Base-by-base conservation (phyloP, 75 land plant species). In the Pinus tabuliformis region DNA sequence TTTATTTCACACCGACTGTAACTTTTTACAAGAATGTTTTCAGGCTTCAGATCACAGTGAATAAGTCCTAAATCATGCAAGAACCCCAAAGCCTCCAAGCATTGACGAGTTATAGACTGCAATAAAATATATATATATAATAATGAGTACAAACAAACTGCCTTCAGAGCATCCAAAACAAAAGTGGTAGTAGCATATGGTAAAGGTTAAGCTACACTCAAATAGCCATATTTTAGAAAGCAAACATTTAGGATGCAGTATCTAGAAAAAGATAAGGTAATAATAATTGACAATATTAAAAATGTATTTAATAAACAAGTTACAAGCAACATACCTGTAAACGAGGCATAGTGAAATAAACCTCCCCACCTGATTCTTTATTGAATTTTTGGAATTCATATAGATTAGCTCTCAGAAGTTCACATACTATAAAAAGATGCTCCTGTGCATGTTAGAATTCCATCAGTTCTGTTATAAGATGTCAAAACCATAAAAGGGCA, bases 11-110 rank as follows among this genome's bases (percentile, higher is more conserved):
- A 95, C 62, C 94, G 89, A 75, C 92, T 88, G 78, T 92, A 97
- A 78, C 96, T 95, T 83, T 95, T 97, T 62, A 97, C 92, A 21
- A 97, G 89, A 81, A 97, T 95, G 70, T 97, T 97, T 77, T 97
- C 99, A 52, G 99, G 99, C 85, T 97, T 97, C 73, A 97, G 77
- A 78, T 97, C 99, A 82, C 99, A 97, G 71, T 97, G 99, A 58
- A 97, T 91, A 26, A 97, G 87, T 61, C 93, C 95, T 73, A 97
- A 75, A 64, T 80, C 74, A 74, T 97, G 99, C 70, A 97, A 82
- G 79, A 81, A 97, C 39, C 86, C 93, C 84, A 97, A 62, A 36
- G 99, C 98, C 83, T 95, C 96, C 83, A 97, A 80, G 82, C 93
- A 89, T 59, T 97, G 99, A 3, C 91, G 86, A 37, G 98, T 83